Conservation (phyloP, 2,329 filamentous ascomycete species). For the Chalaropsis ovoidea region DNA sequence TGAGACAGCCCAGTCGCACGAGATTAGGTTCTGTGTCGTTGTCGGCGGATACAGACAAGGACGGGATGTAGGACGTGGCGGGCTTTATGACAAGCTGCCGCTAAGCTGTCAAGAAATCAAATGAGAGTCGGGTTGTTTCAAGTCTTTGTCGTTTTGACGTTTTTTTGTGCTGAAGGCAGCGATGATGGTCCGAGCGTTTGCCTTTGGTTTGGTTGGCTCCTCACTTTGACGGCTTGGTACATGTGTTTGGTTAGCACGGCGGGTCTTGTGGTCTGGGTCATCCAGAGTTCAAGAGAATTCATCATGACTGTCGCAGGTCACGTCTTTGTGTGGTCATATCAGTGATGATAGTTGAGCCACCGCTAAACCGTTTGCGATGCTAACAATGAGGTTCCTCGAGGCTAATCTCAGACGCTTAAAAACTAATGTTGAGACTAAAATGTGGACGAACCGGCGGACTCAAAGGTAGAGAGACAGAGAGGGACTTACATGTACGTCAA, state of each 20-base stretch:
- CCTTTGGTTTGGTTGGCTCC: neutral
- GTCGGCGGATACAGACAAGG: neutral
- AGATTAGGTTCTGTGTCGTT: neutral
- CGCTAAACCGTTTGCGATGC: neutral
- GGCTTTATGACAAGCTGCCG: slow-evolving; percentile 6
- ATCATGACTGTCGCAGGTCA: neutral
- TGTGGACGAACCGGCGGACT: neutral
- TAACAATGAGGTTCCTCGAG: neutral
- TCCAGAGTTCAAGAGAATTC: neutral
- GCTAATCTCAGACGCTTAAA: neutral
- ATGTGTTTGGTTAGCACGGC: neutral
- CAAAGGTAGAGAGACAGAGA: neutral
- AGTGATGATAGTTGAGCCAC: neutral
- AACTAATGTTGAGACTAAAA: neutral
- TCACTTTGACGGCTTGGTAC: neutral
- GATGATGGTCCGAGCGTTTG: slow-evolving; percentile 3
- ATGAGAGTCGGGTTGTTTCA: slow-evolving; percentile 3
- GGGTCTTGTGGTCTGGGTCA: neutral
- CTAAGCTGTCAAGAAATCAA: slow-evolving; percentile 12
- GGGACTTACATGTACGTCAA: neutral
- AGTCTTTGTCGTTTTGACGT: neutral
- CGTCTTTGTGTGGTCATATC: neutral
- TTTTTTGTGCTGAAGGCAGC: neutral
- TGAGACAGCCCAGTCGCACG: neutral
- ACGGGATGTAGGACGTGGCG: neutral